A percentile compares a stretch with the other conserved stretches of the same genome.
Evolutionary conservation across 2,329 filamentous ascomycete genomes (phyloP).

Genomic region (Diaporthe velutina): DNA sequence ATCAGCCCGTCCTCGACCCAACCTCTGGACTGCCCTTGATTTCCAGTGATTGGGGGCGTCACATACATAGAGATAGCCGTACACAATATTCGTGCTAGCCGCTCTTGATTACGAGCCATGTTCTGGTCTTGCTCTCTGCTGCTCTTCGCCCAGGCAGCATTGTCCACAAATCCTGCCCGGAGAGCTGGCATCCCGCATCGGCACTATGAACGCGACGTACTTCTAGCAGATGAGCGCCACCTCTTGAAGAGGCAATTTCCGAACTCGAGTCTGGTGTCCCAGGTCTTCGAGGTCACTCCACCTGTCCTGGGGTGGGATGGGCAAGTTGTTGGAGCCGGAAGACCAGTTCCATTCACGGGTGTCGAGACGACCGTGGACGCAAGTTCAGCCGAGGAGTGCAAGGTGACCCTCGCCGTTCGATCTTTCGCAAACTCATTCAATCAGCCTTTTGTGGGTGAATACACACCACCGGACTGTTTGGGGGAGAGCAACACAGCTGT

Average conservation of each 20-base stretch:
- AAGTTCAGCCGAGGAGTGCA: conserved; percentile 12
- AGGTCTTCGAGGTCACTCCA: conserved; percentile 13
- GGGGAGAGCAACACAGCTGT: conserved; percentile 77
- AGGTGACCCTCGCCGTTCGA: conserved; percentile 5
- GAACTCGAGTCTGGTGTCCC: conserved; percentile 4
- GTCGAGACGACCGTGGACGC: neutral
- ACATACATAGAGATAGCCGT: neutral
- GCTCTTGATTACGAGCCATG: neutral
- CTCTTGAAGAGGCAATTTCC: conserved; percentile 1
- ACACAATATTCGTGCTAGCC: too few relatives aligned
- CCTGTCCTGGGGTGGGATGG: neutral
- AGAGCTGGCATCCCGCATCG: neutral
- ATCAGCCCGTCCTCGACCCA: too few relatives aligned
- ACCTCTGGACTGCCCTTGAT: too few relatives aligned
- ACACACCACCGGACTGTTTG: conserved; percentile 73
- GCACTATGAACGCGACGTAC: conserved; percentile 10
- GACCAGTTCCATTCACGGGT: conserved; percentile 1
- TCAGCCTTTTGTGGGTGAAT: conserved; percentile 77
- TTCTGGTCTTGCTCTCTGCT: neutral
- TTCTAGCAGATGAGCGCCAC: conserved; percentile 11
- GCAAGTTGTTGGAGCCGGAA: conserved; percentile 19
- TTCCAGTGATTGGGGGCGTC: too few relatives aligned
- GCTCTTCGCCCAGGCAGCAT: neutral
- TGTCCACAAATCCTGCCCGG: neutral
- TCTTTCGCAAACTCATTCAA: conserved; percentile 14